Evolutionary conservation across 2,329 filamentous ascomycete genomes (phyloP).

Genomic region (Fusarium citri): DNA sequence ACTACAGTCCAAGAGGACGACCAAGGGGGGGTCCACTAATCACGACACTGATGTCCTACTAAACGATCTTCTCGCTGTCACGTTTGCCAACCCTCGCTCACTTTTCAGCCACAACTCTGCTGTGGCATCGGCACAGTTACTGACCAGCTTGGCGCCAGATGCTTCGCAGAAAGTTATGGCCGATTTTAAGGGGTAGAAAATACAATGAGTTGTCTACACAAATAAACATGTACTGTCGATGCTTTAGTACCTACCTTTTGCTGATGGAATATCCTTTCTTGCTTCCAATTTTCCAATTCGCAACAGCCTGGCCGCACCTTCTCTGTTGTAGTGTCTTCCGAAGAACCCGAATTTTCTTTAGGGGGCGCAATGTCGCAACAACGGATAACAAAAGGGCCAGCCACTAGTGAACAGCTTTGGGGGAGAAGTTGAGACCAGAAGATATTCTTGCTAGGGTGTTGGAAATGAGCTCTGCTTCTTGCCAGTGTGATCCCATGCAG

Average conservation of each 20-base stretch:
- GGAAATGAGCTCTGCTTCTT: neutral
- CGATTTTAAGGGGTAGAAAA: neutral
- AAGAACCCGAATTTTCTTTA: neutral
- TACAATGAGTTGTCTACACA: neutral
- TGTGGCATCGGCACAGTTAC: too few species aligned
- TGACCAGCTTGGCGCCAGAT: too few species aligned
- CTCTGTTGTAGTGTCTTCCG: neutral
- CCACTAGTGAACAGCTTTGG: neutral
- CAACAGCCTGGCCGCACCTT: neutral
- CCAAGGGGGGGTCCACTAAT: accelerated
- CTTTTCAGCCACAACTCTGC: too few species aligned
- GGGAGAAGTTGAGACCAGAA: neutral
- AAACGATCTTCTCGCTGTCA: too few species aligned
- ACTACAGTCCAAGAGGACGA: too few species aligned
- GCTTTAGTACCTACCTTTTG: neutral
- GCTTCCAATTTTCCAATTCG: neutral
- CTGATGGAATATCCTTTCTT: accelerated
- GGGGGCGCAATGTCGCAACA: neutral
- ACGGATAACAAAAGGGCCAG: neutral
- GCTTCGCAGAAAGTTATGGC: too few species aligned
- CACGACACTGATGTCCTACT: too few species aligned
- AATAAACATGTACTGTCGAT: neutral
- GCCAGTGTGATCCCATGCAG: neutral
- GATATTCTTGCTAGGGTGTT: neutral
- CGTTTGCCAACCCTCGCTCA: accelerated